These are phyloP conservation scores for Protomyces inundatus DNA, from an alignment of 1,139 yeast species.

Conservation along the genomic window DNA sequence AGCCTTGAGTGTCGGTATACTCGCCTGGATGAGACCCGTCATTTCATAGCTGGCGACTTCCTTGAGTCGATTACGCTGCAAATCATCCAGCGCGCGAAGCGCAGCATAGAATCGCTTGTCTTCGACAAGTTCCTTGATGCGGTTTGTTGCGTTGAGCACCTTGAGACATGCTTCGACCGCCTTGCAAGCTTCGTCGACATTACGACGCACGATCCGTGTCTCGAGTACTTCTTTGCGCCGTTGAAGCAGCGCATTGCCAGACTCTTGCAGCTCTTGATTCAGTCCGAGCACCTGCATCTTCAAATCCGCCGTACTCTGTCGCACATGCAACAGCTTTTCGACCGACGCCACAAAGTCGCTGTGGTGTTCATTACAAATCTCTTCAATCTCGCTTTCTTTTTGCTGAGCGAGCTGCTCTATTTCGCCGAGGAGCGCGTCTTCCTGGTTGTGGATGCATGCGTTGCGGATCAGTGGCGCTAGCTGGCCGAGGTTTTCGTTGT, in stretches of 20 bases:
- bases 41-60: conserved; percentile 72
- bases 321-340: conserved; percentile 43
- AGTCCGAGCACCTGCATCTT: conserved; percentile 52
- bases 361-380: conserved; percentile 17
- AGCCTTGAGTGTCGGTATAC: conserved; percentile 71
- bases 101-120: conserved; percentile 79
- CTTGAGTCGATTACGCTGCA: conserved; percentile 60
- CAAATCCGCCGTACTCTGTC: conserved; percentile 51
- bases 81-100: conserved; percentile 62
- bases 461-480: conserved; percentile 20
- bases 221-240: conserved; percentile 36
- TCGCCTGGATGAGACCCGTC: conserved; percentile 53
- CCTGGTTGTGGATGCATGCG: conserved; percentile 10
- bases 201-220: conserved; percentile 36
- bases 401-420: conserved; percentile 9
- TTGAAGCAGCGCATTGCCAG: conserved; percentile 53
- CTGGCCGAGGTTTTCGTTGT: conserved; percentile 19
- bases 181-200: conserved; percentile 40
- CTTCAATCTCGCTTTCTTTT: conserved; percentile 20
- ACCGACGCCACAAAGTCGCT: conserved; percentile 34
- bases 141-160: conserved; percentile 79
- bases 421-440: conserved; percentile 7
- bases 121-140: conserved; percentile 73
- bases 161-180: conserved; percentile 57
- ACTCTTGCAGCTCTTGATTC: conserved; percentile 51